Evolutionary conservation across 2,329 filamentous ascomycete species (phyloP).

Genomic region (Pseudocercospora musae): DNA sequence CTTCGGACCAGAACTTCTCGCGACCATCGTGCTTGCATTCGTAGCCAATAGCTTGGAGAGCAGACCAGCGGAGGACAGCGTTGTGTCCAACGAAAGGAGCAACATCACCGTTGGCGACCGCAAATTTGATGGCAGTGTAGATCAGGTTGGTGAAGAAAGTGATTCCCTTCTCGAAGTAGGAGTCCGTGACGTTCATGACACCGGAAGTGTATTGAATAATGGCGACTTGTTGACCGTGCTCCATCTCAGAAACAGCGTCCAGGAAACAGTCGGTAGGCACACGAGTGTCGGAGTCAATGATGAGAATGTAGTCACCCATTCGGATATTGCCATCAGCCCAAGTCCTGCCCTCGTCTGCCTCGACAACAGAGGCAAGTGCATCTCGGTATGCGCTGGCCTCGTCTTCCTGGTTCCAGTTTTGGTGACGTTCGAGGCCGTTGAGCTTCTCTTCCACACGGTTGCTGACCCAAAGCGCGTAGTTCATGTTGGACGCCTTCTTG

Average conservation of each 20-base stretch:
- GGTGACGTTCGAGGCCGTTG: conserved; percentile 52
- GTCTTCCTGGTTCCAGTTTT: conserved; percentile 65
- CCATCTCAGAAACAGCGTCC: conserved; percentile 78
- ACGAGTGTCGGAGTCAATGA: conserved; percentile 77
- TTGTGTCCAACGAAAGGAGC: conserved; percentile 81
- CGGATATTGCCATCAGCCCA: conserved; percentile 85
- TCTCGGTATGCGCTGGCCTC: conserved; percentile 64
- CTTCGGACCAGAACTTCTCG: conserved; percentile 79
- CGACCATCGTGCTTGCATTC: conserved; percentile 63
- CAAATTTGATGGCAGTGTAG: conserved; percentile 73
- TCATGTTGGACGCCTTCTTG: conserved; percentile 74
- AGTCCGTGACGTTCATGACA: conserved; percentile 74
- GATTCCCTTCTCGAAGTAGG: conserved; percentile 53
- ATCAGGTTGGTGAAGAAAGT: conserved; percentile 59
- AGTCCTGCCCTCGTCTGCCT: conserved; percentile 62
- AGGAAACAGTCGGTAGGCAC: conserved; percentile 74
- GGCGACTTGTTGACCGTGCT: conserved; percentile 72
- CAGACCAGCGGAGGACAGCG: conserved; percentile 70
- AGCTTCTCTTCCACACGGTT: conserved; percentile 69
- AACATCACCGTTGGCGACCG: conserved; percentile 73
- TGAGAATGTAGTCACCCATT: conserved; percentile 75
- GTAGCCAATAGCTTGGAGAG: conserved; percentile 71
- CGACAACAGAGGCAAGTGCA: conserved; percentile 63
- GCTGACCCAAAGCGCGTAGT: conserved; percentile 62
- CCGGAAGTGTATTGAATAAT: conserved; percentile 76